Evolutionary conservation across 208 protist species (phyloP), one percentile per base, ranked within the genome.

Genomic region (Acanthamoeba healyi): DNA sequence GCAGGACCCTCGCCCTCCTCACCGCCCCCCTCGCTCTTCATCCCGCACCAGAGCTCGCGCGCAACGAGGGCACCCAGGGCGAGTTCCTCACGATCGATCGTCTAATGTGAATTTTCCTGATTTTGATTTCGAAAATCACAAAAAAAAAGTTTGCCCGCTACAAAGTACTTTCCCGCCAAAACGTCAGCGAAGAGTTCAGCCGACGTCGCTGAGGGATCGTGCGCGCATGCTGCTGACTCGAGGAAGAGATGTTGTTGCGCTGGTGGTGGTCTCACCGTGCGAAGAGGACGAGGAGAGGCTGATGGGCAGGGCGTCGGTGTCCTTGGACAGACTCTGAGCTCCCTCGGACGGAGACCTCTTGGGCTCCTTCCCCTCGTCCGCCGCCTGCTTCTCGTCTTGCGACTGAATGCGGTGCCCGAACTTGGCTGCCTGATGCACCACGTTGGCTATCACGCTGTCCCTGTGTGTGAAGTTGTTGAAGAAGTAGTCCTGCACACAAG

Each of bases 391-490:
- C 61, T 70, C 61, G 61, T 24, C 61, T 6, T 70, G 14, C 49
- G 29, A 34, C 19, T 34, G 42, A 26, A 82, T 82, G 72, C 34
- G 42, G 42, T 82, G 72, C 22, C 72, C 72, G 26, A 82, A 54
- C 24, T 82, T 82, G 17, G 38, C n/a, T 12, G 72, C 72, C 42
- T 82, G 72, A 15, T 42, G 38, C 38, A 82, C 38, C 42, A 82
- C 17, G 29, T 82, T 82, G 72, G 72, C 72, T 6, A 82, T 51
- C 42, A 82, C 72, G 10, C 6, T 26, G 34, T 82, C 72, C 10
- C 72, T 9, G 38, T 82, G 34, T 7, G 42, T 51, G 42, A 82
- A 82, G 72, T 82, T 82, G 38, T 42, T 51, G 42, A 82, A 82
- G 72, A 82, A 82, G 38, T 82, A 82, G 12, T 82, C 42, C 61